Percentiles rank a stretch among this genome's conserved stretches.
Evolutionary conservation across 2,329 filamentous ascomycete genomes (phyloP).

Genomic region (Coniella lustricola): DNA sequence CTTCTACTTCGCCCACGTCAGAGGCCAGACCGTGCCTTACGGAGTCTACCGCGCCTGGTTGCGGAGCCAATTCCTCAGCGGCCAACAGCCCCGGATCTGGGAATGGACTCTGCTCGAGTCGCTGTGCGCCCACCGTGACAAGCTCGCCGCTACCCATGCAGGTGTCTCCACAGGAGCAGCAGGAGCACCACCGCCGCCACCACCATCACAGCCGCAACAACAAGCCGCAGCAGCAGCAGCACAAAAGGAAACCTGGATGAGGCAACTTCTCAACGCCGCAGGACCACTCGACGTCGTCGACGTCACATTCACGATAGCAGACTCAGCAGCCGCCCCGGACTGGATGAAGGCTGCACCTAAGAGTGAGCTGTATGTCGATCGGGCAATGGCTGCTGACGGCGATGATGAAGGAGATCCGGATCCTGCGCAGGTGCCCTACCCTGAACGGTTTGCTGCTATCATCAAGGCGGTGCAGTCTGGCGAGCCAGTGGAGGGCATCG

Average conservation of each 20-base stretch:
- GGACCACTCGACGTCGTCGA: no score
- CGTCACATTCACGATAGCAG: not conserved
- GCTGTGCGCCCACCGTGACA: conserved; percentile 20
- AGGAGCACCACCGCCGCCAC: not conserved
- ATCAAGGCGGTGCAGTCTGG: conserved; percentile 78
- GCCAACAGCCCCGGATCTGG: conserved; percentile 22
- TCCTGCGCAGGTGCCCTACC: conserved; percentile 46
- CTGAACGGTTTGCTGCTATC: conserved; percentile 76
- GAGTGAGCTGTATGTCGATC: conserved; percentile 39
- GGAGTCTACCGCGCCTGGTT: conserved; percentile 62
- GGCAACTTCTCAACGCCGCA: conserved; percentile 2
- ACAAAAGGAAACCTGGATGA: conserved; percentile 11
- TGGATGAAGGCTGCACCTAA: conserved; percentile 47
- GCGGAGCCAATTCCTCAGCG: conserved; percentile 25
- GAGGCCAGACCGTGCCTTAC: conserved; percentile 54
- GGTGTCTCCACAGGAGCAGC: no score
- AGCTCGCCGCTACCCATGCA: not conserved
- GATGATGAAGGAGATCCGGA: conserved; percentile 16
- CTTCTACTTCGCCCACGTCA: conserved; percentile 56
- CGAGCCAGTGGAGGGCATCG: conserved; percentile 78
- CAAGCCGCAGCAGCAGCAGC: conserved; percentile 2
- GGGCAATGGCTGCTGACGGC: conserved; percentile 21
- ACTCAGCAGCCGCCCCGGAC: conserved; percentile 20
- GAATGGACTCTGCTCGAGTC: conserved; percentile 16
- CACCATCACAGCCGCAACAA: not conserved